Percentiles rank a stretch among this genome's conserved stretches.
Evolutionary conservation across 495 filamentous ascomycete genomes (phyloP).

Genomic region (Terfezia claveryi): DNA sequence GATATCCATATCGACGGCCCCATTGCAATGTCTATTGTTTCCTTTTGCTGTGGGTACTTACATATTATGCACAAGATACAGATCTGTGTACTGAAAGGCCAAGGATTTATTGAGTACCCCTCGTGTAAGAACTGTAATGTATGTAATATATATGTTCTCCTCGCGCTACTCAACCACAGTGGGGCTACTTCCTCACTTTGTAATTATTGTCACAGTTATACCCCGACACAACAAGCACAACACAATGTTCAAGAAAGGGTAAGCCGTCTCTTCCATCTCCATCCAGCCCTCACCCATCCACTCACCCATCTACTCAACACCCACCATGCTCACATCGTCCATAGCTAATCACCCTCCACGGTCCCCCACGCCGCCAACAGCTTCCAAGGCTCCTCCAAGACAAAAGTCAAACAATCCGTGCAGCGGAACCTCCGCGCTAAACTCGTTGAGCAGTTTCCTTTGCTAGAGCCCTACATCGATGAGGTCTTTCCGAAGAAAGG

Average conservation of each 20-base stretch:
- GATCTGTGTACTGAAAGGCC: too few relatives aligned
- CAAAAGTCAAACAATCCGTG: slow-evolving; percentile 93
- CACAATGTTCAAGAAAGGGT: neutral
- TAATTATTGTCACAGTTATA: too few relatives aligned
- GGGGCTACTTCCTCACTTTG: too few relatives aligned
- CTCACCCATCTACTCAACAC: neutral
- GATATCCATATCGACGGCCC: too few relatives aligned
- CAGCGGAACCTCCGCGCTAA: slow-evolving; percentile 68
- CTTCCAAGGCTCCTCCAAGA: slow-evolving; percentile 33
- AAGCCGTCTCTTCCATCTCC: neutral
- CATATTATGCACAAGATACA: too few relatives aligned
- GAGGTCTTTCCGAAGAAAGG: slow-evolving; percentile 89
- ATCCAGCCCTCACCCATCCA: neutral
- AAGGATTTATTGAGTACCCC: too few relatives aligned
- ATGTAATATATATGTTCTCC: too few relatives aligned
- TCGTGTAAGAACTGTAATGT: too few relatives aligned
- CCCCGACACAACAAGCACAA: too few relatives aligned
- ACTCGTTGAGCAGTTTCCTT: slow-evolving; percentile 62
- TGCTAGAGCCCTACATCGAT: slow-evolving; percentile 73
- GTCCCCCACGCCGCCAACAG: slow-evolving; percentile 34
- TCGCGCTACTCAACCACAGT: too few relatives aligned
- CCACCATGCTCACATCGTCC: neutral
- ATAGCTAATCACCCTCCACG: neutral
- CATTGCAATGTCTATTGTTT: too few relatives aligned
- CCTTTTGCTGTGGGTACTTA: too few relatives aligned